These are phyloP conservation scores for Fusarium succisae DNA, from an alignment of 2,329 filamentous ascomycete species.

Conservation along the genomic window DNA sequence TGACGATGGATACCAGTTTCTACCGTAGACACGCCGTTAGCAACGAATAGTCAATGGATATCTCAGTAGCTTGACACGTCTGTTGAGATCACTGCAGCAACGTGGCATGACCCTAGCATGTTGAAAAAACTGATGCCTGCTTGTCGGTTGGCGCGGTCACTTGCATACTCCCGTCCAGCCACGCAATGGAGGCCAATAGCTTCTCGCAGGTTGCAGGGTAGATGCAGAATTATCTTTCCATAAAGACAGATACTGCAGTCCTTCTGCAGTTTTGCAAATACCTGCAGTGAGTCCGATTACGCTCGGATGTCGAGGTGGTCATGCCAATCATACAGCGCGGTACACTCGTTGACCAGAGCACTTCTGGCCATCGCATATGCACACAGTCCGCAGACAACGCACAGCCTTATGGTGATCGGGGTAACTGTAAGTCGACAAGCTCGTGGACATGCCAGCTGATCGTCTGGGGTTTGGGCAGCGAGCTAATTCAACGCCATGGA, in stretches of 20 bases:
- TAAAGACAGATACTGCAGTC: conserved; percentile 7
- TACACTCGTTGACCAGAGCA: conserved; percentile 23
- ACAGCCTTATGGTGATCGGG: conserved; percentile 12
- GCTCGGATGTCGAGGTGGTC: conserved; percentile 5
- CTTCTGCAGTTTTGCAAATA: not conserved
- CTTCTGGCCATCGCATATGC: conserved; percentile 12
- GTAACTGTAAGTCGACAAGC: conserved; percentile 22
- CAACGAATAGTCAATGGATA: conserved; percentile 24
- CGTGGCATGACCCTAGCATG: conserved; percentile 34
- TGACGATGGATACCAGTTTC: conserved; percentile 24
- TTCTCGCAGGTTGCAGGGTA: conserved; percentile 20
- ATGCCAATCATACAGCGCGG: conserved; percentile 8
- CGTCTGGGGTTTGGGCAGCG: conserved; percentile 35
- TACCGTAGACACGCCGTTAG: conserved; percentile 13
- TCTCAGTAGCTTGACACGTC: conserved; percentile 19
- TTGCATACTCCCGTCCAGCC: conserved; percentile 23
- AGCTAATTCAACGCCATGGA: conserved; percentile 30
- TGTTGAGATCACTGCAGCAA: conserved; percentile 32
- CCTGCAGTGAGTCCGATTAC: conserved; percentile 5
- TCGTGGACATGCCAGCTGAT: conserved; percentile 38
- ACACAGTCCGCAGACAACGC: conserved; percentile 9
- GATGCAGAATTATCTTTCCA: conserved; percentile 22
- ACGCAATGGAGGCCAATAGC: conserved; percentile 26
- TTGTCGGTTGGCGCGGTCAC: conserved; percentile 25
- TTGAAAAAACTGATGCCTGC: conserved; percentile 9